phyloP scores from a whole-genome alignment of 371 early-diverging fungal genomes.

The Syncephalastrum monosporum region DNA sequence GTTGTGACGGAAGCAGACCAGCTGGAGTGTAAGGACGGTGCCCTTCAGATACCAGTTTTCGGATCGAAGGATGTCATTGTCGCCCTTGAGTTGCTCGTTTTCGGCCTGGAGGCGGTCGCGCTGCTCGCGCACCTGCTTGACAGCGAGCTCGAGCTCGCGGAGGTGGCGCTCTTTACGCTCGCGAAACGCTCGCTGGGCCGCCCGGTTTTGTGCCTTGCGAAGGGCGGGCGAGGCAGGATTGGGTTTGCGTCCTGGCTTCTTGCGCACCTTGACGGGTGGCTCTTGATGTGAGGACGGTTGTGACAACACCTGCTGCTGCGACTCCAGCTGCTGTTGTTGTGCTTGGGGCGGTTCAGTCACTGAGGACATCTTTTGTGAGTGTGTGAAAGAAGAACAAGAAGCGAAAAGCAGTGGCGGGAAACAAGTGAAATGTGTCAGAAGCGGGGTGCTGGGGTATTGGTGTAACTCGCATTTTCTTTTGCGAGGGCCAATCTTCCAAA shows the following conservation, averaged over 20 bases:
- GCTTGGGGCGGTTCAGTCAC: background rate
- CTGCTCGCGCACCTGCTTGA: constrained; percentile 65
- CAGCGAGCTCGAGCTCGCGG: constrained; percentile 61
- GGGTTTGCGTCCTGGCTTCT: constrained; percentile 86
- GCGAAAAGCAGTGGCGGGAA: background rate
- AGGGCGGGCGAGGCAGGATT: constrained; percentile 70
- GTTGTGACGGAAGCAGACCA: constrained; percentile 47
- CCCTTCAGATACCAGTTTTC: constrained; percentile 68
- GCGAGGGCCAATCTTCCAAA: background rate
- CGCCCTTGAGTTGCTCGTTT: constrained; percentile 50
- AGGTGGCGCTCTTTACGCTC: constrained; percentile 79
- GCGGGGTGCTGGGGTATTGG: background rate
- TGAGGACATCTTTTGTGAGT: background rate
- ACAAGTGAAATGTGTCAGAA: background rate
- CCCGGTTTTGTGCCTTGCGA: constrained; percentile 81
- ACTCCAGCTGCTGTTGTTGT: too few species aligned
- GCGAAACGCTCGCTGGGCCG: constrained; percentile 82
- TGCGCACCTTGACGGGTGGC: constrained; percentile 43
- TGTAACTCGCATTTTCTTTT: constrained; percentile 3
- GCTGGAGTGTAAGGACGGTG: constrained; percentile 52
- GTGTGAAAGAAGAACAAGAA: constrained; percentile 2
- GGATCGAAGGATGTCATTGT: constrained; percentile 52
- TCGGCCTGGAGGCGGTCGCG: constrained; percentile 50
- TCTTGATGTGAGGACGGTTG: background rate
- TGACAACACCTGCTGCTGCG: background rate